Evolutionary conservation across 495 filamentous ascomycete species (phyloP).

Genomic region (Haplographium delicatum): DNA sequence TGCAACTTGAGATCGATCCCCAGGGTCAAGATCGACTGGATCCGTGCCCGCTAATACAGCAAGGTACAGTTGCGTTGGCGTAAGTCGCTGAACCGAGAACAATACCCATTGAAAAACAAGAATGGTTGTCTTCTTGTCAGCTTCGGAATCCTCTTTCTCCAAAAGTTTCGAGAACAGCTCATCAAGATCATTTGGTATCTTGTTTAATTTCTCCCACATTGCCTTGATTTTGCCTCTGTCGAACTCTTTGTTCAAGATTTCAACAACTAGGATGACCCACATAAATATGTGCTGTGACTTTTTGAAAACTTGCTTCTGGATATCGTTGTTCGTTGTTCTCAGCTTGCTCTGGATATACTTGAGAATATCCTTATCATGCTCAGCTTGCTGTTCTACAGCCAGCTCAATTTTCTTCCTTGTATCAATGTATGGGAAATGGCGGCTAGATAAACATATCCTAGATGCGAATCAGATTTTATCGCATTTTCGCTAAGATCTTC

Average conservation of each 20-base stretch:
- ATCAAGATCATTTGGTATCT: slow-evolving; percentile 23
- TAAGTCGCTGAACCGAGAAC: slow-evolving; percentile 23
- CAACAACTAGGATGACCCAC: slow-evolving; percentile 30
- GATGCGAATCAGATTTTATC: too few relatives aligned
- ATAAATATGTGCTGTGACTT: slow-evolving; percentile 27
- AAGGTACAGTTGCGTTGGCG: slow-evolving; percentile 27
- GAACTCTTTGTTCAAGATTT: slow-evolving; percentile 10
- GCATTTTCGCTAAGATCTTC: not conserved
- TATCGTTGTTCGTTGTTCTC: not conserved
- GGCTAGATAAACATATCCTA: slow-evolving; percentile 34
- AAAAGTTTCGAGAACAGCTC: slow-evolving; percentile 25
- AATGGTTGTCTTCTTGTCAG: not conserved
- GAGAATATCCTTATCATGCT: slow-evolving; percentile 25
- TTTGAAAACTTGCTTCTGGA: slow-evolving; percentile 10
- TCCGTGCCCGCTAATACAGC: slow-evolving; percentile 20
- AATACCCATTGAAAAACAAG: slow-evolving; percentile 32
- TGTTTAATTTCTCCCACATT: slow-evolving; percentile 1
- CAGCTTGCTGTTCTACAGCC: slow-evolving; percentile 22
- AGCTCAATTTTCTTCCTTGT: slow-evolving; percentile 21
- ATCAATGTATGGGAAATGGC: slow-evolving; percentile 30
- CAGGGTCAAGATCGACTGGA: slow-evolving; percentile 11
- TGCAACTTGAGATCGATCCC: slow-evolving; percentile 3
- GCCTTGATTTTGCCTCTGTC: not conserved
- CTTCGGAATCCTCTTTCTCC: not conserved
- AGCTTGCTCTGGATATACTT: slow-evolving; percentile 21